Evolutionary conservation across 257 asterid species (phyloP), one percentile per base, ranked within the genome.

Genomic region (Cynanchum wilfordii): DNA sequence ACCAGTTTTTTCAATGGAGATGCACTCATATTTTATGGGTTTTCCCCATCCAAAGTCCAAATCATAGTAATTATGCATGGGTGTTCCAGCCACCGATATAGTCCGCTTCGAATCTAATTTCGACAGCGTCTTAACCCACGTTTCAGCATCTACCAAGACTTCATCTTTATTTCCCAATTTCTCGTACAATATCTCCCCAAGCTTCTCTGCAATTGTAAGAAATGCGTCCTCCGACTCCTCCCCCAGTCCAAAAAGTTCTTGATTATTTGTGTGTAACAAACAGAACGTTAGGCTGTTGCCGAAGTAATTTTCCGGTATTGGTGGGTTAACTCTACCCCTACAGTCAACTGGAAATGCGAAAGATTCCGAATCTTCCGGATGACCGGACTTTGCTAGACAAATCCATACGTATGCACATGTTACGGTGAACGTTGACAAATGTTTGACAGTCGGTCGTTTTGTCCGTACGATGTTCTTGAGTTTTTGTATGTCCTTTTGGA

Each of bases 31-130:
- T 58, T 86, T 86, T 16, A 54, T 47, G 3, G 87, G 80, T 75
- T 76, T 83, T 11, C 89, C 86, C 86, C 86, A 83, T 52, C 89
- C 89, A 13, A 72, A 86, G 64, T 86, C 86, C 55, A 72, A 68
- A 17, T 51, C 73, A 56, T 86, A 83, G 17, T 77, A 82, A 57
- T 79, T 82, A 42, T 75, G 78, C 22, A 72, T 77, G 2, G 86
- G 81, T 3, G 89, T 77, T 44, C 89, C 89, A 7, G 89, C 86
- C 29, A 86, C 79, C 3, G 68, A 33, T 5, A 75, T 5, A 2
- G 47, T 0, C 11, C 77, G 47, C 17, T 65, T 72, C 45, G 65
- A 54, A 1, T 65, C 29, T 6, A 56, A 10, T 10, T 11, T 45
- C 27, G 7, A 19, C 10, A 51, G 7, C 15, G 55, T 57, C 64